Conservation (phyloP, 2,329 filamentous ascomycete species). For the Sporothrix variecibatus region DNA sequence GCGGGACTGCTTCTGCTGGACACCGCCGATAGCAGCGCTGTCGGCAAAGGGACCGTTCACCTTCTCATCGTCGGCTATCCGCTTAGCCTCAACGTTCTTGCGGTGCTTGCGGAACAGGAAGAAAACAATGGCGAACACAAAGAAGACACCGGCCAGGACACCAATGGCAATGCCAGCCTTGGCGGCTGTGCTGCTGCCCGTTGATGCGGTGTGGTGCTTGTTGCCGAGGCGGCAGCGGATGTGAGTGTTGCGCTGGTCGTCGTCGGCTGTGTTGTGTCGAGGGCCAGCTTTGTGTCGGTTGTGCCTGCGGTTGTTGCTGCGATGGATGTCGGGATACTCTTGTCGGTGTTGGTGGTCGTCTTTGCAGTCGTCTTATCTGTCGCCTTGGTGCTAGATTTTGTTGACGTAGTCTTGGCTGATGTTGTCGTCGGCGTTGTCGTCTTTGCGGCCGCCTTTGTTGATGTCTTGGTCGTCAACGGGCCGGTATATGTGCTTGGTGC, state of each 20-base stretch:
- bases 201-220: slow-evolving; percentile 3
- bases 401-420: slow-evolving; percentile 14
- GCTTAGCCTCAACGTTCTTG: slow-evolving; percentile 61
- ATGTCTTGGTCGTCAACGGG: slow-evolving; percentile 22
- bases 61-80: slow-evolving; percentile 66
- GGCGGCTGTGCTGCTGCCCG: slow-evolving; percentile 40
- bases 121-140: slow-evolving; percentile 67
- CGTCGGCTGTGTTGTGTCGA: slow-evolving; percentile 22
- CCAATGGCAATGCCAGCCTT: slow-evolving; percentile 88
- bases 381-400: slow-evolving; percentile 8
- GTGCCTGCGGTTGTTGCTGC: slow-evolving; percentile 5
- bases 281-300: slow-evolving; percentile 23
- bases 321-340: slow-evolving; percentile 1
- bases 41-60: slow-evolving; percentile 45
- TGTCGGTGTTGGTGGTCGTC: slow-evolving; percentile 15
- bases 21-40: slow-evolving; percentile 26
- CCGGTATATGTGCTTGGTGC: slow-evolving; percentile 17
- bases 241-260: slow-evolving; percentile 11
- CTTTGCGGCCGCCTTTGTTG: slow-evolving; percentile 17
- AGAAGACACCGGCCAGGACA: slow-evolving; percentile 68
- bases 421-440: slow-evolving; percentile 20
- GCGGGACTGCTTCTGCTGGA: slow-evolving; percentile 48
- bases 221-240: neutral
- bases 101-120: slow-evolving; percentile 71
- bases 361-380: slow-evolving; percentile 1